Evolutionary conservation across 768 basidiomycete species (phyloP), one percentile per base, ranked within the genome.

Genomic region (Hygrocybe punicea): DNA sequence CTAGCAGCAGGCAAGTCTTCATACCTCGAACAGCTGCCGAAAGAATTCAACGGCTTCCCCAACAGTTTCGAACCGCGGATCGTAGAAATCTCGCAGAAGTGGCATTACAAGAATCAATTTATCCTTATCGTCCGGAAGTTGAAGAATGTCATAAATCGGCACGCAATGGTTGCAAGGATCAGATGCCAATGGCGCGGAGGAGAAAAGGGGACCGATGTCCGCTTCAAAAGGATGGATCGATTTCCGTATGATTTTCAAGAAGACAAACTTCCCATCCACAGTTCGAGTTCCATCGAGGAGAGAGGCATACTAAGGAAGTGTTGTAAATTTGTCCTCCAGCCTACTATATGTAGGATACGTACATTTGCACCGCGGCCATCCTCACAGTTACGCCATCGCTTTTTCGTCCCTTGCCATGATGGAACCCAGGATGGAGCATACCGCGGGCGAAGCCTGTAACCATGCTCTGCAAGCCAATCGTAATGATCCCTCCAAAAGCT

Each of bases 91-190:
- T 10, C 60, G 62, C 8, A 73, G 53, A n/a, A 69, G 54, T 1
- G 72, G 72, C 62, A 73, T 72, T 13, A 73, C 69, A 9, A 73
- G n/a, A n/a, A 67, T 56, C n/a, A 37, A 29, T 6, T 44, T 33
- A 17, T 55, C 59, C 17, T 42, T 52, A 14, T 68, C 62, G 46
- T 66, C 62, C 13, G 64, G 65, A 10, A 63, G 37, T 10, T 58
- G 49, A 17, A 71, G 35, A 6, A 63, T 55, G 11, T 70, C 64
- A 23, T 63, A 62, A 8, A 76, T 37, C 0, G 71, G 73, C 2
- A 72, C 65, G 13, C 74, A 75, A 46, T 74, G 73, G n/a, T 77
- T 79, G 42, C 59, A 53, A 39, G 68, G 57, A 51, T 69, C 60
- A 23, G 29, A 23, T 1, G 46, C 44, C 9, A 63, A 48, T 7